A percentile compares a stretch with the other conserved stretches of the same genome.
Evolutionary conservation across 2,329 filamentous ascomycete genomes (phyloP).

Genomic region (Sordariomycetes sp.): DNA sequence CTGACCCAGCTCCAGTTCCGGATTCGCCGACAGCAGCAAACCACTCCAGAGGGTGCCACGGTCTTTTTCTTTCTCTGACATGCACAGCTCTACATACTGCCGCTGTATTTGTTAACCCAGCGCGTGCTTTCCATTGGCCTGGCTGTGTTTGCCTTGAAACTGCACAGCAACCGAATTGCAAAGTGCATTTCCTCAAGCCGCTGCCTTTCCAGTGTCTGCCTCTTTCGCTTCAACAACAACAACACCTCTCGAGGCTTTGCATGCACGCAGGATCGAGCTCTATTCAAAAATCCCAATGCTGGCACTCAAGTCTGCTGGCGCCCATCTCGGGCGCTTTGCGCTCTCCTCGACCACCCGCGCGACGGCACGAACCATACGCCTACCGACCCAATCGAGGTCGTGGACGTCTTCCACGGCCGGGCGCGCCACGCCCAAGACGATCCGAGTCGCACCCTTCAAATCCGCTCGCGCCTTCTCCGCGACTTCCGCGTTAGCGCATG

Average conservation of each 20-base stretch:
- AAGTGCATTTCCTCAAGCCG: no score
- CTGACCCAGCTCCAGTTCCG: not conserved
- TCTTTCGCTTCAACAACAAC: not conserved
- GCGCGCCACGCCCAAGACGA: not conserved
- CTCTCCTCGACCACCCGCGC: not conserved
- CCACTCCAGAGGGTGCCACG: not conserved
- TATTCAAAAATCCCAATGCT: not conserved
- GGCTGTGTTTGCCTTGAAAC: not conserved
- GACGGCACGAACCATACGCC: not conserved
- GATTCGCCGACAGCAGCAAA: not conserved
- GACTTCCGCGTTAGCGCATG: constrained; percentile 42
- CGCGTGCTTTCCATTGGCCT: not conserved
- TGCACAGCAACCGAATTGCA: no score
- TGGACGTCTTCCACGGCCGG: not conserved
- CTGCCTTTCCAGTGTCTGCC: not conserved
- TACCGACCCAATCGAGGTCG: not conserved
- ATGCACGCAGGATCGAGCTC: not conserved
- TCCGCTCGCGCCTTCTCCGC: not conserved
- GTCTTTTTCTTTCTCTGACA: not conserved
- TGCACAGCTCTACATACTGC: not conserved
- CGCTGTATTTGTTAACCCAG: not conserved
- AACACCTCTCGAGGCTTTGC: not conserved
- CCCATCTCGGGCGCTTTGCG: not conserved
- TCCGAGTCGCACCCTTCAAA: not conserved
- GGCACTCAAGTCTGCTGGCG: not conserved